These are phyloP conservation scores for Galeopsis tetrahit DNA, from an alignment of 257 asterid species.

Conservation along the genomic window DNA sequence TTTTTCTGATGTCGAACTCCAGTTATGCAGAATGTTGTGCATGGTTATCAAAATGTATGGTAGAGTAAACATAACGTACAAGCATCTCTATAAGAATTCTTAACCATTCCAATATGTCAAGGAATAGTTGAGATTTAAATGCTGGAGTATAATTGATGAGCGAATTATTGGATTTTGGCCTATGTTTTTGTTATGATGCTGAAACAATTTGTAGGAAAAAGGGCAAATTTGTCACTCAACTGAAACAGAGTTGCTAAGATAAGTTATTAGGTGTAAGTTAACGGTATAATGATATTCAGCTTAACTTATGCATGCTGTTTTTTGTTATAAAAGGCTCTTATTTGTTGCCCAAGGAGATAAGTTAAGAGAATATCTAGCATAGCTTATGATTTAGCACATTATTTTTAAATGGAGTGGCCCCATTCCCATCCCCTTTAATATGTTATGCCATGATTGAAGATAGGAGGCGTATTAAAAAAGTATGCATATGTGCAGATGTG, in stretches of 20 bases:
- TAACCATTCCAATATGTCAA: background rate
- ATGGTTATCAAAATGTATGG: background rate
- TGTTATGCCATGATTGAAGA: background rate
- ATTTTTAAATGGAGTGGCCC: background rate
- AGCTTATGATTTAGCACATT: background rate
- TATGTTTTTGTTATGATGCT: background rate
- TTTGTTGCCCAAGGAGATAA: background rate
- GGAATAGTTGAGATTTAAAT: background rate
- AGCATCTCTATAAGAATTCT: background rate
- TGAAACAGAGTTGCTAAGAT: too few species aligned
- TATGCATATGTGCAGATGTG: conserved; percentile 62
- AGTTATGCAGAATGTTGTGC: background rate
- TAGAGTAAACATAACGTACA: background rate
- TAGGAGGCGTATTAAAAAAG: background rate
- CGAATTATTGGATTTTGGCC: background rate
- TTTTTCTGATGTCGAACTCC: background rate
- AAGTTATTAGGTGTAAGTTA: too few species aligned
- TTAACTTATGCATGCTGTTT: background rate
- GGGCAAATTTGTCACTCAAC: too few species aligned
- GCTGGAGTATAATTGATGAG: background rate
- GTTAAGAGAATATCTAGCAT: background rate
- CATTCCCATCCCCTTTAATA: background rate
- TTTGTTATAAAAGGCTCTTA: background rate
- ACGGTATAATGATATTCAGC: background rate
- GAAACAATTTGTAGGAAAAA: background rate